Base-by-base conservation (phyloP, 1,284 basidiomycete genomes). In the Rhodotorula sp. region DNA sequence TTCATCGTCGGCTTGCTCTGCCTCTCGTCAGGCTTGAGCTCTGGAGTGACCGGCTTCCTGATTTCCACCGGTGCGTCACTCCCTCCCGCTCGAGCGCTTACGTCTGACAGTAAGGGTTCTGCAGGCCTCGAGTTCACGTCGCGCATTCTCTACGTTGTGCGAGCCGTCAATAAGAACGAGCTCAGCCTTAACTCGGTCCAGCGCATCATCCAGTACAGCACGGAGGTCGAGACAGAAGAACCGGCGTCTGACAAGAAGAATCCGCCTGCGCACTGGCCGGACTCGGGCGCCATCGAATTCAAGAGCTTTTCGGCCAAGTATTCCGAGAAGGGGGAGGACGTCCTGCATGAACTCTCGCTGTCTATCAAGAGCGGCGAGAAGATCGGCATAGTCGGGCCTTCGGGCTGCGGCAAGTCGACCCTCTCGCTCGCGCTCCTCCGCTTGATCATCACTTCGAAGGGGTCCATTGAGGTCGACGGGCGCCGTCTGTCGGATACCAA, bases 401-500 rank as follows among this genome's bases (percentile, higher is more conserved):
- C 93, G 0, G 95, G 96, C 24, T 82, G 82, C 34, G 90, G 89
- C 22, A 90, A 90, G 79, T 88, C 86, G 20, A 59, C 59, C 2
- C 34, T 72, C 4, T 67, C 91, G 0, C 92, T 92, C 86, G 89
- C 76, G 2, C 57, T 97, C 34, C 81, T 98, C 72, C 87, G 94
- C 71, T 68, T 70, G 51, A 63, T 72, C 28, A 40, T 67, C 4
- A 52, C 50, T 10, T 70, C 65, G 0, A 84, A 88, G 76, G 94
- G 72, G 20, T 26, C 34, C 4, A 67, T 71, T 60, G 60, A 53
- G 24, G 87, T 96, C 51, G 93, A 94, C 75, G 92, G 92, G 2
- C 87, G 95, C 72, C 90, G 94, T 78, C 91, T 96, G 67, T 87
- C 88, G 0, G 87, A 83, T 6, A 94, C 97, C 68, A 93, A 93